These are phyloP conservation scores for Hypoxylon intermedium DNA, from an alignment of 495 filamentous ascomycete species.

Conservation along the genomic window DNA sequence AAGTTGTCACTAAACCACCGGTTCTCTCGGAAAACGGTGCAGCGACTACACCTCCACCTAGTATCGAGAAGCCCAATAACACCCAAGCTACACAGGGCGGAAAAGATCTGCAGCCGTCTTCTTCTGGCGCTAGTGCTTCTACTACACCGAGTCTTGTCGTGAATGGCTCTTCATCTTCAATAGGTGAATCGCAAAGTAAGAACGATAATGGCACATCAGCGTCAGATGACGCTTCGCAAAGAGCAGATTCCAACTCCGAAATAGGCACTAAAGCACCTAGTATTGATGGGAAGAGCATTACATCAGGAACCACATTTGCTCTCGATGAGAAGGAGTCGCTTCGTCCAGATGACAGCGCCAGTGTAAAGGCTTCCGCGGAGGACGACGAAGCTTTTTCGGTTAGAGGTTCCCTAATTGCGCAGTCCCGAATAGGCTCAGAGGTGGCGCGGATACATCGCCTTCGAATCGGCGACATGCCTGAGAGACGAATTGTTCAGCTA, in stretches of 20 bases:
- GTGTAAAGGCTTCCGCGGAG: slow-evolving; percentile 81
- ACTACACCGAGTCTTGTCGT: slow-evolving; percentile 57
- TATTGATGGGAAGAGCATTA: slow-evolving; percentile 88
- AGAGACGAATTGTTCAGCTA: slow-evolving; percentile 53
- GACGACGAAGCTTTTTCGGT: slow-evolving; percentile 85
- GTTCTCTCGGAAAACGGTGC: slow-evolving; percentile 25
- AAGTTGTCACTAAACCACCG: slow-evolving; percentile 26
- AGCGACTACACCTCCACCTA: slow-evolving; percentile 1
- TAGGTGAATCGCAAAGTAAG: slow-evolving; percentile 43
- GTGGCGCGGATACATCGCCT: slow-evolving; percentile 78
- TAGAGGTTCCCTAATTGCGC: slow-evolving; percentile 72
- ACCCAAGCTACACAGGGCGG: slow-evolving; percentile 48
- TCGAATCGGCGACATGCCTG: slow-evolving; percentile 76
- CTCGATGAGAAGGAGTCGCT: slow-evolving; percentile 95
- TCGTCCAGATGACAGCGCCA: slow-evolving; percentile 92
- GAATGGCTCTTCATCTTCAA: slow-evolving; percentile 53
- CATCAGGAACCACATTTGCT: slow-evolving; percentile 88
- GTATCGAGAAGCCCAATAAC: slow-evolving; percentile 20
- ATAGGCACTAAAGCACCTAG: slow-evolving; percentile 85
- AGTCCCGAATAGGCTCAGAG: slow-evolving; percentile 81
- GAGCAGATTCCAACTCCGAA: slow-evolving; percentile 71
- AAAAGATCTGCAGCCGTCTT: slow-evolving; percentile 45
- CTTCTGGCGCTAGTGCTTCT: slow-evolving; percentile 32
- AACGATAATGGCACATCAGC: slow-evolving; percentile 49
- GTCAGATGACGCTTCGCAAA: slow-evolving; percentile 58